Conservation (phyloP, 148 eudicot species). For the Salicornia ramosissima region DNA sequence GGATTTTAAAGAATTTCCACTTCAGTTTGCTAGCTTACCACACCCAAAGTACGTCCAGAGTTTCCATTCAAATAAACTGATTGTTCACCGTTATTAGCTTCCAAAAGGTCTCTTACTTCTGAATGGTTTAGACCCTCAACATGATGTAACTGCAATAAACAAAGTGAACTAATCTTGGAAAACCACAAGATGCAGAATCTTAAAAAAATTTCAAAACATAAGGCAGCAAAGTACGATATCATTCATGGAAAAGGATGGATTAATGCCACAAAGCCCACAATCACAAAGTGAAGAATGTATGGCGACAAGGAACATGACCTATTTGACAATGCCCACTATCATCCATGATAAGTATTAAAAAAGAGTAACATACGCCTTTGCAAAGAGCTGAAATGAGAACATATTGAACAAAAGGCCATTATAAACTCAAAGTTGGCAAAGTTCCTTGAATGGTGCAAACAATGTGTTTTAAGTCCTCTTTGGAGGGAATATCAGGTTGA, state of each 20-base stretch:
- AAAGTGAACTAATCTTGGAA: background rate
- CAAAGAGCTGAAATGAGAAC: conserved; percentile 2
- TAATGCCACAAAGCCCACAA: background rate
- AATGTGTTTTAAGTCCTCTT: too few relatives aligned
- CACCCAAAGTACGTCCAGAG: conserved; percentile 72
- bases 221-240: background rate
- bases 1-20: too few relatives aligned
- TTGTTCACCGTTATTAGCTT: conserved; percentile 35
- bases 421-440: background rate
- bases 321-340: background rate
- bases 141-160: conserved; percentile 65
- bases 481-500: background rate
- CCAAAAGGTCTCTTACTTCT: conserved; percentile 50
- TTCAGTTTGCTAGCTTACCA: conserved; percentile 39
- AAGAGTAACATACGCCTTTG: background rate
- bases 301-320: background rate
- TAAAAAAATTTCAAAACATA: background rate
- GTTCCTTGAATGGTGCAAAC: background rate
- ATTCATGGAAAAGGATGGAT: background rate
- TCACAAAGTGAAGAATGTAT: background rate
- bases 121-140: conserved; percentile 72
- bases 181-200: background rate
- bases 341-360: background rate
- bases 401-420: background rate
- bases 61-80: conserved; percentile 55